A percentile compares a stretch with the other conserved stretches of the same genome.
phyloP scores from a whole-genome alignment of 371 early-diverging fungal genomes.

The Mucor lusitanicus region DNA sequence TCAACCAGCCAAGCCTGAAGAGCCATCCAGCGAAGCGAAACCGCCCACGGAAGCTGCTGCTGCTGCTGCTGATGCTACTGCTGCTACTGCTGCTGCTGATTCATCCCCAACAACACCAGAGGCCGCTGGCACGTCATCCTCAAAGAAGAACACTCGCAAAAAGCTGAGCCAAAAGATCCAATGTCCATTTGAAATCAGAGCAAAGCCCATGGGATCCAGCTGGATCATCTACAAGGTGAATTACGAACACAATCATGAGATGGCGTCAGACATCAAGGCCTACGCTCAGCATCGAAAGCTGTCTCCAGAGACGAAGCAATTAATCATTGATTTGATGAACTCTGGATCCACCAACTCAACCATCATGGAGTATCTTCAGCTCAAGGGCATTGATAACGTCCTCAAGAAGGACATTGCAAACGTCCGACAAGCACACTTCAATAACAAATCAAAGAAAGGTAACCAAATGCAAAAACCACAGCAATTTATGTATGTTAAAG shows the following conservation, averaged over 20 bases:
- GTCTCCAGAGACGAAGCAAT: background rate
- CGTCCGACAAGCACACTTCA: constrained; percentile 11
- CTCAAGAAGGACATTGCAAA: constrained; percentile 21
- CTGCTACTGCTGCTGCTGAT: too few relatives aligned
- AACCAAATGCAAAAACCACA: background rate
- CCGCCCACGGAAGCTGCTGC: background rate
- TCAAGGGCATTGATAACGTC: constrained; percentile 12
- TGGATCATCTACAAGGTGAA: constrained; percentile 12
- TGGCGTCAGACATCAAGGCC: constrained; percentile 13
- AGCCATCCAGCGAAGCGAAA: background rate
- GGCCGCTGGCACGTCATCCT: background rate
- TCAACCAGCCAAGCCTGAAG: background rate
- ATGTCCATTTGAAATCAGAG: constrained; percentile 21
- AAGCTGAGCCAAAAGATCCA: constrained; percentile 13
- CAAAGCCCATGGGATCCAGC: constrained; percentile 2
- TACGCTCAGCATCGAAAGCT: constrained; percentile 21
- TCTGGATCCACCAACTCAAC: constrained; percentile 8
- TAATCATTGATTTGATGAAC: constrained; percentile 7
- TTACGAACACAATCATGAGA: constrained; percentile 19
- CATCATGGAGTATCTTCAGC: background rate
- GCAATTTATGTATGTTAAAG: background rate
- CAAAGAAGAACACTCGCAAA: constrained; percentile 4
- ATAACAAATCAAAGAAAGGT: constrained; percentile 1
- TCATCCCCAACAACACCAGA: background rate
- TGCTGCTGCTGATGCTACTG: too few relatives aligned